Evolutionary conservation across 306 rosid species (phyloP), one percentile per base, ranked within the genome.

Genomic region (Lathyrus tuberosus): DNA sequence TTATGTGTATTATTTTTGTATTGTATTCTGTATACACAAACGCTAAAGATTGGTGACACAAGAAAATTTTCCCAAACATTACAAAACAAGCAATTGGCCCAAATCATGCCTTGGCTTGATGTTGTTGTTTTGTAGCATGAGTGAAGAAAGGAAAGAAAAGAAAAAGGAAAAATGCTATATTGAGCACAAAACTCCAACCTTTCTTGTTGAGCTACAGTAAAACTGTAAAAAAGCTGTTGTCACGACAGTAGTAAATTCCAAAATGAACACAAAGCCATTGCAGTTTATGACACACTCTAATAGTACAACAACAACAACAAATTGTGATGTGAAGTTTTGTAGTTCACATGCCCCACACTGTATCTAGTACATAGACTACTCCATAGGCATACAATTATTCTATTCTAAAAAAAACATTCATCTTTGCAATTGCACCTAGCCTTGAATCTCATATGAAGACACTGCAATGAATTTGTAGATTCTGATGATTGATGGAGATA

Each of bases 311-410:
- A 72, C 56, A 79, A 77, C 61, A 79, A 24, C 26, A 24, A 77
- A 68, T 63, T 69, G 60, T 76, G 79, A 76, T 76, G 82, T 76
- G 81, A 79, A 67, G 40, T 74, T 59, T 67, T 57, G 30, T 51
- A 8, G 72, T 56, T 79, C 84, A 83, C 74, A 72, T 68, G 77
- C 65, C 75, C 82, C 71, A 82, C 77, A 64, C 47, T 64, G 18
- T 67, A 48, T 64, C 18, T 67, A 62, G 73, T 64, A 74, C 62
- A 20, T 20, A 82, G 62, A 56, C 73, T 49, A 49, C 60, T 16
- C 57, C 64, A 70, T 9, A 48, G 43, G 66, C 13, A 42, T 31
- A n/a, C 40, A 58, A 70, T 78, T 78, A 78, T 74, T 67, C 73
- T 62, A 60, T 33, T 41, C 62, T 56, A 51, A 70, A 59, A 41